phyloP scores from a whole-genome alignment of 2,329 filamentous ascomycete genomes.

The Rachicladosporium sp. region DNA sequence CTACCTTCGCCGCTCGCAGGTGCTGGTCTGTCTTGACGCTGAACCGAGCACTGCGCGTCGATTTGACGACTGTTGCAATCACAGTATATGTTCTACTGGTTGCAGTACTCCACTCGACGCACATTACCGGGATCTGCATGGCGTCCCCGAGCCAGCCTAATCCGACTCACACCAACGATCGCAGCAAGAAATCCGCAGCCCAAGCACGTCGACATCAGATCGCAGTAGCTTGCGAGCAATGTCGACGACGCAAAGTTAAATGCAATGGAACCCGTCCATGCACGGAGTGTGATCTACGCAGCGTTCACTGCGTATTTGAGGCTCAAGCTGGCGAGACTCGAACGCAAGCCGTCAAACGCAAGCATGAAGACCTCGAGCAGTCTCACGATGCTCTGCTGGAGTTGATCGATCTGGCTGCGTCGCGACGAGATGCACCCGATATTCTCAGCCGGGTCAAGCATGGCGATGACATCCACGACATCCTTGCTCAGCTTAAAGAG shows the following conservation, averaged over 20 bases:
- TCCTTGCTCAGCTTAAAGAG: slow-evolving; percentile 4
- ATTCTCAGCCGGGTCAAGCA: slow-evolving; percentile 5
- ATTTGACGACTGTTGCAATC: no score
- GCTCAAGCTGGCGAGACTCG: slow-evolving; percentile 10
- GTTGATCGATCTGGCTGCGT: slow-evolving; percentile 2
- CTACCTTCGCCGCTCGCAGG: no score
- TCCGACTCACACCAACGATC: no score
- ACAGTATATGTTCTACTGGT: no score
- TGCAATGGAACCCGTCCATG: slow-evolving; percentile 7
- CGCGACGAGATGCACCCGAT: slow-evolving; percentile 2
- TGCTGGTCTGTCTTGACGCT: no score
- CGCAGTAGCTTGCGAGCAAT: background rate
- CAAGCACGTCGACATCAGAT: slow-evolving; percentile 1
- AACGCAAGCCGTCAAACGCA: slow-evolving; percentile 10
- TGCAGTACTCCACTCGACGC: no score
- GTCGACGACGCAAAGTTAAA: background rate
- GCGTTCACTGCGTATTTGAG: slow-evolving; percentile 9
- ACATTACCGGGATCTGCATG: no score
- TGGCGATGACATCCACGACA: slow-evolving; percentile 6
- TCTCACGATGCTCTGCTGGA: slow-evolving; percentile 5
- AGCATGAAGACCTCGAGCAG: slow-evolving; percentile 8
- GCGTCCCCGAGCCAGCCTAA: no score
- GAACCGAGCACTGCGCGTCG: no score
- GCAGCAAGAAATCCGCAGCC: no score
- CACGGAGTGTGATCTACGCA: slow-evolving; percentile 1